Evolutionary conservation across 2,329 filamentous ascomycete genomes (phyloP).

Genomic region (Calonectria montana): DNA sequence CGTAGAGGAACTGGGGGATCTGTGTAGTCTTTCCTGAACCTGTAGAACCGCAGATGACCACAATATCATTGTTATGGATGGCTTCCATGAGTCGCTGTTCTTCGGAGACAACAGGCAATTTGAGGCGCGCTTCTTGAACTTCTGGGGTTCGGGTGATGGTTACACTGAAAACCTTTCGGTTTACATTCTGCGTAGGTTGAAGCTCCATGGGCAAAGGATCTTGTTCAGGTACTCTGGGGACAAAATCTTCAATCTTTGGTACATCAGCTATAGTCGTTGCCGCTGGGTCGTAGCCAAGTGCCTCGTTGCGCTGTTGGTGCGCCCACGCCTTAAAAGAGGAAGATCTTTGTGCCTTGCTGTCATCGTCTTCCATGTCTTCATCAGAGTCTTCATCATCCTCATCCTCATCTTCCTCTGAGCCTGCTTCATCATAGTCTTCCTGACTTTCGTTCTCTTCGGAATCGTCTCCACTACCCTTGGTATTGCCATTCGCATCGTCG

Average conservation of each 20-base stretch:
- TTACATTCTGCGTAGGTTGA: slow-evolving; percentile 67
- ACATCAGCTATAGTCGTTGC: slow-evolving; percentile 59
- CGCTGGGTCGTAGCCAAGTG: slow-evolving; percentile 72
- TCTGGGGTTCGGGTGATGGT: slow-evolving; percentile 75
- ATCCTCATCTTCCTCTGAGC: slow-evolving; percentile 38
- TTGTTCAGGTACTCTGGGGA: slow-evolving; percentile 74
- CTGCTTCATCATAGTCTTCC: too few relatives aligned
- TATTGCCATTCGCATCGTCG: slow-evolving; percentile 48
- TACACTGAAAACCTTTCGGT: slow-evolving; percentile 82
- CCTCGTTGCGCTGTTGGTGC: slow-evolving; percentile 84
- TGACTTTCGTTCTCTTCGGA: slow-evolving; percentile 22
- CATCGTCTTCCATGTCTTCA: slow-evolving; percentile 44
- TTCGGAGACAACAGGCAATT: slow-evolving; percentile 90
- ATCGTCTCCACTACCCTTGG: slow-evolving; percentile 40
- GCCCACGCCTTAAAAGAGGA: slow-evolving; percentile 96
- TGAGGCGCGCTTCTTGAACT: slow-evolving; percentile 81
- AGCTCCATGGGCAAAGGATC: slow-evolving; percentile 78
- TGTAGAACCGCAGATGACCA: slow-evolving; percentile 93
- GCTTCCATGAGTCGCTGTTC: slow-evolving; percentile 99
- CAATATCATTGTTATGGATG: slow-evolving; percentile 89
- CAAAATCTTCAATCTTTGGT: slow-evolving; percentile 71
- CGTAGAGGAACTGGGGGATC: slow-evolving; percentile 94
- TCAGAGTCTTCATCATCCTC: slow-evolving; percentile 44
- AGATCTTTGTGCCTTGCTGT: slow-evolving; percentile 48
- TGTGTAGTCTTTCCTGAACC: slow-evolving; percentile 99